These are phyloP conservation scores for Bonia amplexicaulis DNA, from an alignment of 176 grass and related monocot species.

Conservation along the genomic window DNA sequence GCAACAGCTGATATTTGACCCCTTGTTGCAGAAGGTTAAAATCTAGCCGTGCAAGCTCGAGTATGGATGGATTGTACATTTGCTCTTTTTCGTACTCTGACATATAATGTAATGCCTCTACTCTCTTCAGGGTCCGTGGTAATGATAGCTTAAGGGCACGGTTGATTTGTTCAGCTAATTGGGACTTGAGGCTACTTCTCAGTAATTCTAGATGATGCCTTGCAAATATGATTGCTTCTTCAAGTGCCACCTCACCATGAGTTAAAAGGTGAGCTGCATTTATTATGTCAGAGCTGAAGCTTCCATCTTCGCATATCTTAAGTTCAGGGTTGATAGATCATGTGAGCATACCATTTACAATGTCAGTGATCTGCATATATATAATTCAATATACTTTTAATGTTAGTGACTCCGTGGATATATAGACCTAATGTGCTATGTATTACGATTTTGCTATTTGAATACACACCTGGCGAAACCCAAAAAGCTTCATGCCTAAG, in stretches of 20 bases:
- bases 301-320: background rate
- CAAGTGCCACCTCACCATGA: background rate
- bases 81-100: background rate
- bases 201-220: background rate
- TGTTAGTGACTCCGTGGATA: too few species aligned
- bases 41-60: background rate
- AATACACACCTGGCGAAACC: conserved; percentile 30
- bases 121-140: too few species aligned
- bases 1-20: background rate
- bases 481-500: conserved; percentile 31
- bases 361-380: too few species aligned
- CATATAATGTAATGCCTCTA: too few species aligned
- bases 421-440: too few species aligned
- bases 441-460: too few species aligned
- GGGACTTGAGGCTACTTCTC: background rate
- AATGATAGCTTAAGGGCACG: background rate
- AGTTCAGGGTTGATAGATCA: background rate
- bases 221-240: background rate
- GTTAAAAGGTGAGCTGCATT: background rate
- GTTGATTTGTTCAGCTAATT: background rate
- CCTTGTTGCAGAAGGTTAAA: background rate
- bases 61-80: background rate
- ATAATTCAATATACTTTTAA: too few species aligned
- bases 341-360: too few species aligned
- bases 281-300: background rate